phyloP scores from a whole-genome alignment of 73 alveolate genomes.

The Tetrahymena elliotti region DNA sequence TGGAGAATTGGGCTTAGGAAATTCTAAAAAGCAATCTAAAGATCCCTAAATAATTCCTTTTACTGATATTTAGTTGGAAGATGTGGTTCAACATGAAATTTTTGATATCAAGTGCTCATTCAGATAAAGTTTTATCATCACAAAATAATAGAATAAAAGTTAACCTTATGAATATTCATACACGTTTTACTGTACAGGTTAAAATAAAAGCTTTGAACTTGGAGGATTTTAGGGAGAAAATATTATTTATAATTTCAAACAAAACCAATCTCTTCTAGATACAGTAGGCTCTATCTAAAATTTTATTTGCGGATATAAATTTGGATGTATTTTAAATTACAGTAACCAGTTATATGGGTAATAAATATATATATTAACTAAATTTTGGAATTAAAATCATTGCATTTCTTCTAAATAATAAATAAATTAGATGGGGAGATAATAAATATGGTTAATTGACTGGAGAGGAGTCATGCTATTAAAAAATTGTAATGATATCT shows the following conservation, averaged over 20 bases:
- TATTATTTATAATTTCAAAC: background rate
- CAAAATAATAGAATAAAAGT: background rate
- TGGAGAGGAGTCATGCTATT: background rate
- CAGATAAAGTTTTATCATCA: background rate
- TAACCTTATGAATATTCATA: background rate
- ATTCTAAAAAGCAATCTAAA: background rate
- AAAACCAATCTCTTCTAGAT: background rate
- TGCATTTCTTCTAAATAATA: background rate
- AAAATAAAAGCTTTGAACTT: background rate
- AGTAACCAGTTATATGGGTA: background rate
- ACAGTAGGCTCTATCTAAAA: background rate
- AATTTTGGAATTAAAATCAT: background rate
- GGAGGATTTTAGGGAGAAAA: background rate
- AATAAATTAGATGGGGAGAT: background rate
- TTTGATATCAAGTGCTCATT: background rate
- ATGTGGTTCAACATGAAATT: background rate
- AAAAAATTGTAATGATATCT: background rate
- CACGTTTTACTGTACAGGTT: background rate
- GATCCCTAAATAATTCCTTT: background rate
- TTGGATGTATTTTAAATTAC: background rate
- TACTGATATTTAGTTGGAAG: background rate
- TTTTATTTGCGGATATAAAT: background rate
- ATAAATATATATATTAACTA: background rate
- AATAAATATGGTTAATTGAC: background rate
- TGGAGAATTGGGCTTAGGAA: background rate